Evolutionary conservation across 805 yeast genomes (phyloP).

Genomic region (Priceomyces medius): DNA sequence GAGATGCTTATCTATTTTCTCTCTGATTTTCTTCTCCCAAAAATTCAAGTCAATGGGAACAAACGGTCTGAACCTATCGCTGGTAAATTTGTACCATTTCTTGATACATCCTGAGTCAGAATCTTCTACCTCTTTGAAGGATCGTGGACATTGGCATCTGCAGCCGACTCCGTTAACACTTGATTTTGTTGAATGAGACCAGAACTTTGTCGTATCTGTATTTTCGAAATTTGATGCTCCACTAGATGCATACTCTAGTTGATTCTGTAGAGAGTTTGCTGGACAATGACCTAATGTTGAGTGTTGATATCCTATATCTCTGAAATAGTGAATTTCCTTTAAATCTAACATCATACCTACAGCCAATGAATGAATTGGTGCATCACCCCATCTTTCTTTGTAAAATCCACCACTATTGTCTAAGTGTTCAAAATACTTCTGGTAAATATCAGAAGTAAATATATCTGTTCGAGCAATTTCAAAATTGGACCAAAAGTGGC

Average conservation of each 20-base stretch:
- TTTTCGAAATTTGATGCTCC: slow-evolving; percentile 21
- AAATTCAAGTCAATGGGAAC: slow-evolving; percentile 22
- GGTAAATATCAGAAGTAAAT: slow-evolving; percentile 64
- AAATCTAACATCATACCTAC: slow-evolving; percentile 70
- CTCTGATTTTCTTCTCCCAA: slow-evolving; percentile 22
- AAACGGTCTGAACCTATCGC: slow-evolving; percentile 23
- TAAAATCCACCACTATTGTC: slow-evolving; percentile 82
- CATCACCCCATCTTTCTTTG: slow-evolving; percentile 96
- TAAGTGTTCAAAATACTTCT: slow-evolving; percentile 62
- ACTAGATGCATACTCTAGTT: slow-evolving; percentile 43
- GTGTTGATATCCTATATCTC: slow-evolving; percentile 90
- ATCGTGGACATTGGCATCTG: slow-evolving; percentile 73
- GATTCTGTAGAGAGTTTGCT: slow-evolving; percentile 47
- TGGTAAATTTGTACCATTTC: slow-evolving; percentile 46
- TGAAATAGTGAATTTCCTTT: slow-evolving; percentile 79
- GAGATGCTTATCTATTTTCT: slow-evolving; percentile 19
- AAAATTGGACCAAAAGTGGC: slow-evolving; percentile 93
- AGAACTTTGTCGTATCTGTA: slow-evolving; percentile 9
- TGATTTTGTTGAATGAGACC: slow-evolving; percentile 10
- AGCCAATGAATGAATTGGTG: slow-evolving; percentile 89
- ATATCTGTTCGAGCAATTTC: slow-evolving; percentile 85
- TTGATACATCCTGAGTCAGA: slow-evolving; percentile 50
- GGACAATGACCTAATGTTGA: slow-evolving; percentile 86
- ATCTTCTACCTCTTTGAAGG: slow-evolving; percentile 55
- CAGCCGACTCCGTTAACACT: slow-evolving; percentile 66